Evolutionary conservation across 148 eudicot species (phyloP), one percentile per base, ranked within the genome.

Genomic region (Drosera capensis): DNA sequence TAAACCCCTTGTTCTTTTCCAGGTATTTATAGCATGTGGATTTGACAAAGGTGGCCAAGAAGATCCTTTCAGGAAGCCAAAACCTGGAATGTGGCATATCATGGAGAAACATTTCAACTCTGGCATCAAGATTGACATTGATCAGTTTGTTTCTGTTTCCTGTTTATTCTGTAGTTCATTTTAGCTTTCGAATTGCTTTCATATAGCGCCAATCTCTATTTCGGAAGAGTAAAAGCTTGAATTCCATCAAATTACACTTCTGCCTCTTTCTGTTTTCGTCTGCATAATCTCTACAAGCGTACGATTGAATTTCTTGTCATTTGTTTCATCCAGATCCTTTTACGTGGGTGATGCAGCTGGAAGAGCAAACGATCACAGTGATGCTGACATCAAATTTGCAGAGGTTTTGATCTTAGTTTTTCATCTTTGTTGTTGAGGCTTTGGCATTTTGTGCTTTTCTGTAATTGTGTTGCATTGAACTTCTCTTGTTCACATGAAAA

Each of bases 311-410:
- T 56, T 40, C 35, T 35, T 16, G 19, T 21, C 41, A n/a, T 11
- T 17, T 58, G 21, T 47, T 7, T 31, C 25, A n/a, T 20, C n/a
- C 71, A 87, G 94, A 42, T 87, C 96, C 47, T 87, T 87, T 63
- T 83, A 77, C 68, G 96, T 87, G 40, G 96, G 96, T 44, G 96
- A 87, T 72, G 96, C 96, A 6, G 94, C 96, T 56, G 96, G 96
- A 51, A 77, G 96, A 53, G 28, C 38, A 18, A 45, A 58, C 7
- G 96, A 87, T 49, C 96, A 82, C 59, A 82, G 94, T 60, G 80
- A 68, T 58, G 96, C 92, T 16, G 96, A 87, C 55, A 67, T 72
- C 40, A 71, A 71, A 74, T 87, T 87, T 70, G 96, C 96, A 43
- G 46, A 87, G 96, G 94, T 86, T 63, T 43, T 40, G 38, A n/a